A percentile compares a stretch with the other conserved stretches of the same genome.
Conservation (phyloP, 192 early-diverging fungal species). For the Helicostylum pulchrum region DNA sequence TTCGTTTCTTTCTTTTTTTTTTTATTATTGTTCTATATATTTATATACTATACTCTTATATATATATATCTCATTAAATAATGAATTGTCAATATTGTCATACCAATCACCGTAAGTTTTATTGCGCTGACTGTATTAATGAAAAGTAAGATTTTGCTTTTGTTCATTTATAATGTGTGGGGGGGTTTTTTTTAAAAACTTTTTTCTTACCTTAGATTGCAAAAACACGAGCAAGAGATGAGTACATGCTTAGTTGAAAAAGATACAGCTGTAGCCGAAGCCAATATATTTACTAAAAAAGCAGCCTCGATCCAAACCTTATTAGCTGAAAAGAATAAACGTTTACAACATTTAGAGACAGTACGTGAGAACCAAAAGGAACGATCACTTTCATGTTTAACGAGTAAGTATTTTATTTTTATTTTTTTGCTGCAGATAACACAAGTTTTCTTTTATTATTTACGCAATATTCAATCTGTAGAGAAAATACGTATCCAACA, state of each 20-base stretch:
- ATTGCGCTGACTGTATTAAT: slow-evolving; percentile 19
- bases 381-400: background rate
- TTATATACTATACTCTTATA: too few species aligned
- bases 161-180: background rate
- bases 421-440: background rate
- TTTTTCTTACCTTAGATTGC: slow-evolving; percentile 10
- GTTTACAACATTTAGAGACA: background rate
- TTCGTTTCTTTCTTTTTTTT: slow-evolving; percentile 3
- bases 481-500: slow-evolving; percentile 3
- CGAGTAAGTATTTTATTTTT: slow-evolving; percentile 13
- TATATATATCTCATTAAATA: background rate
- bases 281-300: slow-evolving; percentile 14
- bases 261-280: slow-evolving; percentile 16
- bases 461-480: background rate
- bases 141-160: slow-evolving; percentile 22
- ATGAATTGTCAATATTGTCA: slow-evolving; percentile 39
- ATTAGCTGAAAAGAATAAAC: slow-evolving; percentile 20
- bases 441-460: background rate
- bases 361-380: background rate
- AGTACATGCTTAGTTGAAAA: slow-evolving; percentile 9
- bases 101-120: slow-evolving; percentile 27
- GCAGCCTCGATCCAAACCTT: slow-evolving; percentile 11
- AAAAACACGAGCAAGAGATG: slow-evolving; percentile 15
- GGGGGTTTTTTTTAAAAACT: too few species aligned
- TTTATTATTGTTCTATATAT: background rate